Percentiles rank a stretch among this genome's conserved stretches.
These are phyloP conservation scores for Durotheca rogersii DNA, from an alignment of 495 filamentous ascomycete genomes.

Conservation along the genomic window DNA sequence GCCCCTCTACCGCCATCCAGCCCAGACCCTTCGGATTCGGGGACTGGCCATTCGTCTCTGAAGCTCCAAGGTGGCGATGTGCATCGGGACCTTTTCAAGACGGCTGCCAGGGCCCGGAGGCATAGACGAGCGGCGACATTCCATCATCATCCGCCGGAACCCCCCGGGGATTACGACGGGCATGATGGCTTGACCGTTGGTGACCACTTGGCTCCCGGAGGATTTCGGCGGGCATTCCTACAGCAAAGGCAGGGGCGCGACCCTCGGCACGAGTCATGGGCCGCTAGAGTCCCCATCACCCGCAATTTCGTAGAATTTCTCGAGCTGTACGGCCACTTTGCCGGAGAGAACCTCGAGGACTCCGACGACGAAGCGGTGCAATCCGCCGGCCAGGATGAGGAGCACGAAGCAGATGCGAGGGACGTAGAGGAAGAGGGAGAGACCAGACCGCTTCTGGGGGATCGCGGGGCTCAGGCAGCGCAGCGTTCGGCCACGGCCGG, in stretches of 20 bases:
- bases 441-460: slow-evolving; percentile 56
- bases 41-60: slow-evolving; percentile 56
- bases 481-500: slow-evolving; percentile 55
- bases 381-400: slow-evolving; percentile 48
- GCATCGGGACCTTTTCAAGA: slow-evolving; percentile 67
- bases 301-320: slow-evolving; percentile 69
- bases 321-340: slow-evolving; percentile 69
- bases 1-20: slow-evolving; percentile 36
- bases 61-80: slow-evolving; percentile 67
- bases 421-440: slow-evolving; percentile 43
- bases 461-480: slow-evolving; percentile 41
- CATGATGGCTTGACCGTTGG: slow-evolving; percentile 43
- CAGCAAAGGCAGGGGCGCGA: slow-evolving; percentile 48
- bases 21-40: slow-evolving; percentile 35
- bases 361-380: slow-evolving; percentile 59
- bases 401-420: too few relatives aligned
- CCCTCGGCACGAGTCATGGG: slow-evolving; percentile 43
- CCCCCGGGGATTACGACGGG: slow-evolving; percentile 27
- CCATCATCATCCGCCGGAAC: slow-evolving; percentile 46
- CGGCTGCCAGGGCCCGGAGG: slow-evolving; percentile 50
- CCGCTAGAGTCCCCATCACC: slow-evolving; percentile 52
- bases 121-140: slow-evolving; percentile 61
- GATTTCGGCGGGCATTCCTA: slow-evolving; percentile 62
- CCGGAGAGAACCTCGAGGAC: slow-evolving; percentile 68
- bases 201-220: slow-evolving; percentile 58